These are phyloP conservation scores for Nemophila menziesii DNA, from an alignment of 257 asterid species.

Conservation along the genomic window DNA sequence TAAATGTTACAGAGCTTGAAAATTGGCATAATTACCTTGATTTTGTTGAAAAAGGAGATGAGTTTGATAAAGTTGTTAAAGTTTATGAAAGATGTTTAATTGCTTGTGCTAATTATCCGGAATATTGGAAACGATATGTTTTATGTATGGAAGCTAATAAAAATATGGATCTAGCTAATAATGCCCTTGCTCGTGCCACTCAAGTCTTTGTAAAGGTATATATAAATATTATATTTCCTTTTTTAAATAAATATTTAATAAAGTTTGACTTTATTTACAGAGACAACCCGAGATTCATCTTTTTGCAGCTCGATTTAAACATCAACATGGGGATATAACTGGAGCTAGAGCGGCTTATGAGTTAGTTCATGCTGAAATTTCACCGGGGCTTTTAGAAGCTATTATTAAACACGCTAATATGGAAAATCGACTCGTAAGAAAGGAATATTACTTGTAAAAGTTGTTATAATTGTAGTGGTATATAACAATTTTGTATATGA, in stretches of 20 bases:
- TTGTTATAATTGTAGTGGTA: neutral
- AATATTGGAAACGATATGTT: slow-evolving; percentile 81
- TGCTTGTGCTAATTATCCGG: slow-evolving; percentile 97
- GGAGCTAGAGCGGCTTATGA: slow-evolving; percentile 94
- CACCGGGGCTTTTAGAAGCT: slow-evolving; percentile 96
- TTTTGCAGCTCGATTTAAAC: slow-evolving; percentile 81
- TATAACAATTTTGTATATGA: neutral
- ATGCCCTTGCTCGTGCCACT: slow-evolving; percentile 93
- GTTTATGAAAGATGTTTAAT: slow-evolving; percentile 88
- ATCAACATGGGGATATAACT: slow-evolving; percentile 65
- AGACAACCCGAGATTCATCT: slow-evolving; percentile 96
- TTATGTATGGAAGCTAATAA: slow-evolving; percentile 84
- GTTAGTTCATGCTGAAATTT: slow-evolving; percentile 78
- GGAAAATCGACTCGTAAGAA: slow-evolving; percentile 76
- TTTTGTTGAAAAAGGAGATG: slow-evolving; percentile 70
- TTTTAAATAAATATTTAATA: no score
- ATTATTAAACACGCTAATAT: slow-evolving; percentile 90
- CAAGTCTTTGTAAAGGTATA: slow-evolving; percentile 87
- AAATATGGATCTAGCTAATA: slow-evolving; percentile 89
- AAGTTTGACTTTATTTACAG: slow-evolving; percentile 29
- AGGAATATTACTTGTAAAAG: neutral
- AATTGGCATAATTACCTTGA: slow-evolving; percentile 95
- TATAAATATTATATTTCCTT: neutral
- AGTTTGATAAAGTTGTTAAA: slow-evolving; percentile 92
- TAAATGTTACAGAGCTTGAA: slow-evolving; percentile 82